phyloP scores from a whole-genome alignment of 306 rosid species.

The Castanospermum australe region DNA sequence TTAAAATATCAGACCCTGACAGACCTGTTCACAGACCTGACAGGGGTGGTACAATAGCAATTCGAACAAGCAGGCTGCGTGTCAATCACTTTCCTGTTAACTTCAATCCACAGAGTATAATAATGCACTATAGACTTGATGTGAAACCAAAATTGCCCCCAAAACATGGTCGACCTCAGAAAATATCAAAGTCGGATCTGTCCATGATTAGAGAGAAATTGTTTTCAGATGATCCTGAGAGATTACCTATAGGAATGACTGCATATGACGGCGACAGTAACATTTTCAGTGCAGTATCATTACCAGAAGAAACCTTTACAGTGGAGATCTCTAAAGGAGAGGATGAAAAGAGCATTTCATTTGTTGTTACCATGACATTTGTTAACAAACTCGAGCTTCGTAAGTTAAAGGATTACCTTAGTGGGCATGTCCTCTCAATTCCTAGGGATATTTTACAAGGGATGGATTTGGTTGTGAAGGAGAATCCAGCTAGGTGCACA shows the following conservation, averaged over 20 bases:
- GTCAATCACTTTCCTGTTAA: slow-evolving; percentile 50
- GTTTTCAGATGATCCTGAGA: slow-evolving; percentile 31
- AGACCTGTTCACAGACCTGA: slow-evolving; percentile 57
- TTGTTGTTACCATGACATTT: slow-evolving; percentile 34
- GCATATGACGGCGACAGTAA: slow-evolving; percentile 67
- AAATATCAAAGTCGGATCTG: slow-evolving; percentile 42
- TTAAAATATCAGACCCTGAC: neutral
- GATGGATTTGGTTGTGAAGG: slow-evolving; percentile 65
- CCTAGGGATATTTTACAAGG: slow-evolving; percentile 70
- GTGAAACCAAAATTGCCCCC: slow-evolving; percentile 38
- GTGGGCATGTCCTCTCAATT: slow-evolving; percentile 18
- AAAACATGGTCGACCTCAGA: slow-evolving; percentile 36
- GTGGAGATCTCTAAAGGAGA: slow-evolving; percentile 51
- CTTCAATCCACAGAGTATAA: slow-evolving; percentile 29
- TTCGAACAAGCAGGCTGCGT: slow-evolving; percentile 19
- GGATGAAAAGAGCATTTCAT: slow-evolving; percentile 29
- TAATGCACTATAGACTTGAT: slow-evolving; percentile 55
- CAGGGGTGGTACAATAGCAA: slow-evolving; percentile 35
- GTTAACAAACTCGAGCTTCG: slow-evolving; percentile 52
- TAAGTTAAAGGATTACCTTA: slow-evolving; percentile 50
- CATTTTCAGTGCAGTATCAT: slow-evolving; percentile 45
- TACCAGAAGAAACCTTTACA: slow-evolving; percentile 45
- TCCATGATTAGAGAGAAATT: slow-evolving; percentile 49
- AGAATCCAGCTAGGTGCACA: slow-evolving; percentile 51
- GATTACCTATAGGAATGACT: slow-evolving; percentile 36